Base-by-base conservation (phyloP, 148 eudicot species). In the Salicornia ramosissima region DNA sequence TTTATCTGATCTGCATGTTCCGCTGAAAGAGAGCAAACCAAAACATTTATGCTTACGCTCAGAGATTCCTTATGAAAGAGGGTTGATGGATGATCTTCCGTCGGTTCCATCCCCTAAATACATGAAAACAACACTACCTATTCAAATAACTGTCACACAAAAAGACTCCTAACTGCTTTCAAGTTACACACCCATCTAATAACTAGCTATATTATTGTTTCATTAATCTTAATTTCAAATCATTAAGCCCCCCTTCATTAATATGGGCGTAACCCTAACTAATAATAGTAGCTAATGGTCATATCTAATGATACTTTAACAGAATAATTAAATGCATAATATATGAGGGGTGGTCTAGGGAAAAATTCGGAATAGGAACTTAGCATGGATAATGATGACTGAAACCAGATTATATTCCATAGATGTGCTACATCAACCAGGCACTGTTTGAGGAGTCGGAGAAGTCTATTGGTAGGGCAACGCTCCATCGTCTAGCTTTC, bases 1-100 rank as follows among this genome's bases (percentile, higher is more conserved):
- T 54, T n/a, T n/a, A n/a, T n/a, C n/a, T n/a, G n/a, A 30, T 59
- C 50, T 72, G 52, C 80, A 77, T 77, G 80, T 69, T 63, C 68
- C 72, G 72, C 68, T 67, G 68, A 67, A 67, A 66, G 68, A 28
- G 64, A 60, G 43, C 69, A 51, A 43, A 30, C 28, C 22, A 71
- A 71, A 71, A 47, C 19, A 58, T 66, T 70, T 47, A 58, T 25
- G 67, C 71, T 47, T 53, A 58, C 19, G 67, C 71, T 47, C 55
- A 1, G 33, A 54, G 9, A 6, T 39, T 62, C 18, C 59, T 12
- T 19, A 43, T 31, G 21, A 59, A 60, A 53, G 50, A 18, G 47
- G 70, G n/a, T 51, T 25, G 46, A 55, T 55, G 16, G 11, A 58
- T 50, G 61, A 66, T 67, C 59, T 31, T 60, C 31, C 73, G n/a